A percentile compares a stretch with the other conserved stretches of the same genome.
Conservation (phyloP, 768 basidiomycete genomes). For the Saitozyma podzolica region DNA sequence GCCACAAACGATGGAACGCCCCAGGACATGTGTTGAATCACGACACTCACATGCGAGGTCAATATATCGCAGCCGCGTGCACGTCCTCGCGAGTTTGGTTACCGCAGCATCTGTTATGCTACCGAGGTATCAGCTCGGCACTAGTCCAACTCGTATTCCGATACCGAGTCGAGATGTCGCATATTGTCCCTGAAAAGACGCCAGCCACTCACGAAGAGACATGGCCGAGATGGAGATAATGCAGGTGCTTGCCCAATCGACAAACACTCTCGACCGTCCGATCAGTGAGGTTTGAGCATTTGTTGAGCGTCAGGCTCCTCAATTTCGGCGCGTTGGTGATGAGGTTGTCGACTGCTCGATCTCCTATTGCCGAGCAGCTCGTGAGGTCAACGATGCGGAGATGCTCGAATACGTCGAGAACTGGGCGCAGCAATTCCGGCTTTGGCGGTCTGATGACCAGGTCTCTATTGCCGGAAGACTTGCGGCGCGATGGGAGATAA, state of each 20-base stretch:
- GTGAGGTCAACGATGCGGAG: conserved; percentile 92
- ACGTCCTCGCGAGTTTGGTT: conserved; percentile 74
- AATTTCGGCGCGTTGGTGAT: conserved; percentile 77
- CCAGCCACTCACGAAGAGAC: conserved; percentile 56
- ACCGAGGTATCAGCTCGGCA: neutral
- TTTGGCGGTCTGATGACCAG: no score
- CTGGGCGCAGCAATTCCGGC: conserved; percentile 11
- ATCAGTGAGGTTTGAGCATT: conserved; percentile 77
- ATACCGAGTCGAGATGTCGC: neutral
- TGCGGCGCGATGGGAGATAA: no score
- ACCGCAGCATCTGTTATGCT: conserved; percentile 89
- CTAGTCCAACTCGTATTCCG: neutral
- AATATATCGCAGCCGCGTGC: conserved; percentile 87
- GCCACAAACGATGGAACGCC: neutral
- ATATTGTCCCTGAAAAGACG: neutral
- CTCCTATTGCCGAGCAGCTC: conserved; percentile 74
- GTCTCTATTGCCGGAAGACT: no score
- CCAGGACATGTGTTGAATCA: neutral
- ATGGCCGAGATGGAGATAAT: conserved; percentile 94
- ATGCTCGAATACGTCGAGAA: conserved; percentile 64
- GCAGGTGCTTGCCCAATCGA: conserved; percentile 82
- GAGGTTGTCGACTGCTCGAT: conserved; percentile 78
- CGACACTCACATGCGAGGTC: conserved; percentile 86
- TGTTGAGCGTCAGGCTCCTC: conserved; percentile 81
- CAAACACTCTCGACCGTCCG: conserved; percentile 79